Base-by-base conservation (phyloP, 495 filamentous ascomycete genomes). In the Neurospora sp. region DNA sequence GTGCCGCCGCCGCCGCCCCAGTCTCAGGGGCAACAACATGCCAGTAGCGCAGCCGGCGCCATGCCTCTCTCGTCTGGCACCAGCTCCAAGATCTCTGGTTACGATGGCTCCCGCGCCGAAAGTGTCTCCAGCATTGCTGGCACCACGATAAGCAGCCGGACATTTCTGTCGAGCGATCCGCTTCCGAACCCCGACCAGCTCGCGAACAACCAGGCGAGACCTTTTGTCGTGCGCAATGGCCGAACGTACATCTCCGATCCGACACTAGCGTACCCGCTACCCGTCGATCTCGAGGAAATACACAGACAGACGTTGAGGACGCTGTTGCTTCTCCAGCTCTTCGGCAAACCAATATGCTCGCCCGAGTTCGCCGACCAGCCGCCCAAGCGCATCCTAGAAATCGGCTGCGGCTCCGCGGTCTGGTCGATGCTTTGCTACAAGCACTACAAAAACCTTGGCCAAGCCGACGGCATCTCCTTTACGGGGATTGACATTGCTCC, bases 341-440 rank as follows among this genome's bases (percentile, higher is more conserved):
- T 93, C 74, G 93, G 93, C 69, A 88, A 88, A 39, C 90, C 94
- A 1, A 89, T 94, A 77, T 94, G 92, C 80, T 90, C 90, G 16
- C 91, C 92, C 14, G 85, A 86, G 54, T 84, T 90, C 48, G 81
- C 86, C 41, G 85, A 88, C 74, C 87, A 87, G 69, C 91, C 92
- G 27, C 94, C 94, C 0, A 85, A 86, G 75, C 91, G 90, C 74
- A 89, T 98, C 23, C 84, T 98, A 66, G 95, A 98, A 77, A 81
- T 97, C 71, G 93, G 91, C 42, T 98, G 95, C 81, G 95, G 95
- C 8, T 92, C 92, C 18, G 95, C 90, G 38, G 90, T 95, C 75
- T 97, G 95, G 95, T 94, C 92, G 74, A 90, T 92, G 79, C 87
- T 91, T 82, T 96, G 92, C 80, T 91, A 95, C 81, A 87, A 91